Evolutionary conservation across 129 eudicot species (phyloP).

Genomic region (Tagetes patula): DNA sequence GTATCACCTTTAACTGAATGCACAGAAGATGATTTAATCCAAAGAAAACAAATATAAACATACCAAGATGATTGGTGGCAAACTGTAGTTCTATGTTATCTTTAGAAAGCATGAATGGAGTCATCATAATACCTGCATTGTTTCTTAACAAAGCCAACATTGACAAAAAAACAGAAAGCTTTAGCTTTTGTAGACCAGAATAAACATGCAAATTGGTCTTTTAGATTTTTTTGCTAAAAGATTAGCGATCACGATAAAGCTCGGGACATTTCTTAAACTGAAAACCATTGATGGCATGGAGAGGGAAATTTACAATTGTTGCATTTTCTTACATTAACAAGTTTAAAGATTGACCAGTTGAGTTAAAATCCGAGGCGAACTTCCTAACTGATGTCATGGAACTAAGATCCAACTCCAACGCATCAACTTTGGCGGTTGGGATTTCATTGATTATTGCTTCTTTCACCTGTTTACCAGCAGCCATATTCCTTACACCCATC

Average conservation of each 20-base stretch:
- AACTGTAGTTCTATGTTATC: conserved; percentile 89
- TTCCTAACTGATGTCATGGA: conserved; percentile 78
- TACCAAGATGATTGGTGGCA: conserved; percentile 94
- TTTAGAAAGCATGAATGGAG: conserved; percentile 73
- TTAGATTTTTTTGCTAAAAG: background rate
- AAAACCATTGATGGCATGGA: background rate
- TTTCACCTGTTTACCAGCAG: conserved; percentile 68
- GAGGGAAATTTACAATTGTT: background rate
- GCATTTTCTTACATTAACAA: conserved; percentile 61
- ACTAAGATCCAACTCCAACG: conserved; percentile 80
- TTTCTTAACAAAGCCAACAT: conserved; percentile 48
- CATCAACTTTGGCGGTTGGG: conserved; percentile 72
- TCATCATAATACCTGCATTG: conserved; percentile 93
- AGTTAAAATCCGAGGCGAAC: conserved; percentile 68
- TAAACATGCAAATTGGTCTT: background rate
- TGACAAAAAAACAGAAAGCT: background rate
- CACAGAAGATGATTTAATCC: background rate
- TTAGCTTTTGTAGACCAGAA: background rate
- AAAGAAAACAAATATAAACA: conserved; percentile 12
- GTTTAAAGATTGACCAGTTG: conserved; percentile 70
- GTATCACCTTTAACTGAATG: background rate
- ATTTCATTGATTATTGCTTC: conserved; percentile 66
- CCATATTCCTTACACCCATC: conserved; percentile 77
- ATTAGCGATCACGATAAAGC: background rate
- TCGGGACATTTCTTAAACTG: background rate